Evolutionary conservation across 1,139 yeast species (phyloP).

Genomic region (Suhomyces bribrorum): DNA sequence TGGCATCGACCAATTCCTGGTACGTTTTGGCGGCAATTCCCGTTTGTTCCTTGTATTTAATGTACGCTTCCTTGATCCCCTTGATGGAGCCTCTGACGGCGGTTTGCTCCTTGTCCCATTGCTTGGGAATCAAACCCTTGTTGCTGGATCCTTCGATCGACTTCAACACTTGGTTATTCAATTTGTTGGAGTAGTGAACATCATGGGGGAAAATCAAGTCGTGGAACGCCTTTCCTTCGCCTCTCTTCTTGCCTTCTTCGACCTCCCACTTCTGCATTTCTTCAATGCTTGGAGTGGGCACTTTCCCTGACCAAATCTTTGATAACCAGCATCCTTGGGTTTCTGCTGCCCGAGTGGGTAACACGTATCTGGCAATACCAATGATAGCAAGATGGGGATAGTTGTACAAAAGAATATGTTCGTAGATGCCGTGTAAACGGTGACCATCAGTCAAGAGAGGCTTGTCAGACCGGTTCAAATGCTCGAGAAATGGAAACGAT

Average conservation of each 20-base stretch:
- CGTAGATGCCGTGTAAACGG: slow-evolving; percentile 52
- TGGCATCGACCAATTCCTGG: slow-evolving; percentile 32
- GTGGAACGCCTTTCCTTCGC: slow-evolving; percentile 46
- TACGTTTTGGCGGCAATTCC: slow-evolving; percentile 31
- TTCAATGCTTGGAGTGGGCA: slow-evolving; percentile 43
- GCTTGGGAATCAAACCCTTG: slow-evolving; percentile 36
- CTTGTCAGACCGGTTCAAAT: slow-evolving; percentile 22
- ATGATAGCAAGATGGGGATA: slow-evolving; percentile 60
- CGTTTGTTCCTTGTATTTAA: slow-evolving; percentile 29
- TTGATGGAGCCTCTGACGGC: slow-evolving; percentile 35
- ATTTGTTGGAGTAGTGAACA: slow-evolving; percentile 41
- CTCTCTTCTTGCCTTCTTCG: slow-evolving; percentile 33
- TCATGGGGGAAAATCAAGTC: slow-evolving; percentile 50
- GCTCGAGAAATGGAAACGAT: slow-evolving; percentile 17
- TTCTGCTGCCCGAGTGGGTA: slow-evolving; percentile 63
- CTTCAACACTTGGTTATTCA: slow-evolving; percentile 38
- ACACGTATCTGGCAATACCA: slow-evolving; percentile 51
- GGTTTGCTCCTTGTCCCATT: slow-evolving; percentile 40
- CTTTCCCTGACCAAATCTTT: slow-evolving; percentile 52
- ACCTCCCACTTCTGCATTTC: slow-evolving; percentile 44
- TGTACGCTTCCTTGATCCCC: slow-evolving; percentile 38
- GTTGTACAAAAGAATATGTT: slow-evolving; percentile 51
- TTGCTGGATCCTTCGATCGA: slow-evolving; percentile 21
- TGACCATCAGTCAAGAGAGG: slow-evolving; percentile 40
- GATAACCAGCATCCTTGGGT: slow-evolving; percentile 58